These are phyloP conservation scores for Cyberlindnera xishuangbannaensis DNA, from an alignment of 805 yeast genomes.

Conservation along the genomic window DNA sequence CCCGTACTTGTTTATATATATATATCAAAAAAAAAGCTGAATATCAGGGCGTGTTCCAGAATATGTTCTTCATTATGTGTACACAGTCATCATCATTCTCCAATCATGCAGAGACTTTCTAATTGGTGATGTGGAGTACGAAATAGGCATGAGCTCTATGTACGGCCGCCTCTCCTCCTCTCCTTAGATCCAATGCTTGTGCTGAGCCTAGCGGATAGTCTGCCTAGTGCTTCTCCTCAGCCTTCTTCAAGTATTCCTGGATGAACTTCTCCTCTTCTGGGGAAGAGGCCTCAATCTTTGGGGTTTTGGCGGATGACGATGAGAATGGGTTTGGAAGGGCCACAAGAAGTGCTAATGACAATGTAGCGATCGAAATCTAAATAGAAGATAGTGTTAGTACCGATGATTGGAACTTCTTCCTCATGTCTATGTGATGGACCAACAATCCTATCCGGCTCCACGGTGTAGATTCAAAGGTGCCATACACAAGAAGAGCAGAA, in stretches of 20 bases:
- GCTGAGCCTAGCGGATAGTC: too few relatives aligned
- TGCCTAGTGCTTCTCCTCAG: constrained; percentile 32
- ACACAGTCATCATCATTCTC: constrained; percentile 9
- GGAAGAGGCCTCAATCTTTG: constrained; percentile 65
- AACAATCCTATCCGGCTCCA: too few relatives aligned
- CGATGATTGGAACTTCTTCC: background rate
- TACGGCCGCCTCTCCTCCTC: too few relatives aligned
- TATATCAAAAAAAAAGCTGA: too few relatives aligned
- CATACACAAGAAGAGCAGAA: too few relatives aligned
- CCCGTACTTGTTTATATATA: too few relatives aligned
- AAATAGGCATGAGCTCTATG: too few relatives aligned
- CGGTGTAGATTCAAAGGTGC: too few relatives aligned
- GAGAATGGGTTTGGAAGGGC: constrained; percentile 66
- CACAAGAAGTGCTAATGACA: constrained; percentile 59
- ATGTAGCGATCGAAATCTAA: constrained; percentile 79
- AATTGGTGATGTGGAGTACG: too few relatives aligned
- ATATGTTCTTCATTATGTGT: constrained; percentile 8
- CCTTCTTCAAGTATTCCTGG: constrained; percentile 53
- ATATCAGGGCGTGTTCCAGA: constrained; percentile 5
- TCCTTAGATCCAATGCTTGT: too few relatives aligned
- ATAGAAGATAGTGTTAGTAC: constrained; percentile 2
- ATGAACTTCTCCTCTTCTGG: constrained; percentile 90
- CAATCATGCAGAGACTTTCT: constrained; percentile 6
- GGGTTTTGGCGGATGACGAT: constrained; percentile 37
- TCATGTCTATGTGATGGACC: too few relatives aligned